Conservation (phyloP, 2,329 filamentous ascomycete species). For the Monilinia aucupariae region DNA sequence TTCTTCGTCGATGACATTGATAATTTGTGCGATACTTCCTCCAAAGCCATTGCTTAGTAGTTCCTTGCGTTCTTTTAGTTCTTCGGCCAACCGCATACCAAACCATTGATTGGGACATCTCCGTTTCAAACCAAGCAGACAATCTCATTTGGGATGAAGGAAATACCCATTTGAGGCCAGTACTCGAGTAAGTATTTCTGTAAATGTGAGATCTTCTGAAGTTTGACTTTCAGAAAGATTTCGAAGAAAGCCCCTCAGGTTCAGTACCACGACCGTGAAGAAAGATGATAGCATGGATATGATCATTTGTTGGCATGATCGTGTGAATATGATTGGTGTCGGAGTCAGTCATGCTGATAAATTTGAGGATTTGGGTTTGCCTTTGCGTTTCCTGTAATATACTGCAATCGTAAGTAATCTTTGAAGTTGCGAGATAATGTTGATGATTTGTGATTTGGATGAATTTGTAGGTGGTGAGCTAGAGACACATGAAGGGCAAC, state of each 20-base stretch:
- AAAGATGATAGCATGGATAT: conserved; percentile 41
- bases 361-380: background rate
- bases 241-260: background rate
- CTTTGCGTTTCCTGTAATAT: background rate
- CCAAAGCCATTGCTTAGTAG: conserved; percentile 40
- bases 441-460: background rate
- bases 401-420: too few relatives aligned
- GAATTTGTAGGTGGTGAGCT: background rate
- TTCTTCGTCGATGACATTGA: background rate
- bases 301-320: background rate
- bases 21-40: conserved; percentile 11
- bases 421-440: background rate
- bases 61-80: conserved; percentile 40
- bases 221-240: background rate
- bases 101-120: conserved; percentile 48
- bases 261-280: conserved; percentile 41
- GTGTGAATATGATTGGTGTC: background rate
- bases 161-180: background rate
- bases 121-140: background rate
- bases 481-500: too few relatives aligned
- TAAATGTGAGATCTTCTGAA: conserved; percentile 31
- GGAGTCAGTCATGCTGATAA: background rate
- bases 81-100: conserved; percentile 43
- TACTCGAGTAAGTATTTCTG: too few relatives aligned
- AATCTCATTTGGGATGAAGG: background rate